Conservation (phyloP, 2,329 filamentous ascomycete genomes). For the Colletotrichum endophyticum region DNA sequence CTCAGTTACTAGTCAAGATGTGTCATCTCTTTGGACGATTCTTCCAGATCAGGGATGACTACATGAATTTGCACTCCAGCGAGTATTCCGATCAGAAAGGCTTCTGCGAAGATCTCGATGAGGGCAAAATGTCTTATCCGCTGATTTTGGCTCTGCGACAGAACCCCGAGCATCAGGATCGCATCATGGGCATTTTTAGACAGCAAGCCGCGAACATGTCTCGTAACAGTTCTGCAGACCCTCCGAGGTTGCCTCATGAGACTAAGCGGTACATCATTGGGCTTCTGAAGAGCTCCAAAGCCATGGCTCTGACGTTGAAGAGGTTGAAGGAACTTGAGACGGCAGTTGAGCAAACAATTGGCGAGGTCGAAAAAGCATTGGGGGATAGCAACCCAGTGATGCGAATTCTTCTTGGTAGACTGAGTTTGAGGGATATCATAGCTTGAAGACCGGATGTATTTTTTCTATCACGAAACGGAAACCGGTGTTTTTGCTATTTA, state of each 20-base stretch:
- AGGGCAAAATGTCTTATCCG: conserved; percentile 44
- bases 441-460: background rate
- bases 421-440: background rate
- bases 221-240: background rate
- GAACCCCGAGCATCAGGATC: background rate
- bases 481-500: background rate
- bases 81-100: conserved; percentile 42
- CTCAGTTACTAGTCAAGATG: background rate
- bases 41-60: conserved; percentile 39
- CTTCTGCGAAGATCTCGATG: conserved; percentile 44
- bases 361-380: background rate
- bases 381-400: background rate
- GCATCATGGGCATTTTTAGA: background rate
- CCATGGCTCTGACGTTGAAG: background rate
- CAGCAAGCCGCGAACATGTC: background rate
- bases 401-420: background rate
- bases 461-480: background rate
- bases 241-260: background rate
- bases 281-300: background rate
- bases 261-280: background rate
- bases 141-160: conserved; percentile 25
- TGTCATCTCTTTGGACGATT: conserved; percentile 27
- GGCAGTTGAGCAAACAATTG: background rate
- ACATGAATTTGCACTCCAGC: conserved; percentile 29
- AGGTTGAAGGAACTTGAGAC: background rate